Conservation (phyloP, 2,329 filamentous ascomycete genomes). For the Ophiognomonia clavigignenti-juglandacearum region DNA sequence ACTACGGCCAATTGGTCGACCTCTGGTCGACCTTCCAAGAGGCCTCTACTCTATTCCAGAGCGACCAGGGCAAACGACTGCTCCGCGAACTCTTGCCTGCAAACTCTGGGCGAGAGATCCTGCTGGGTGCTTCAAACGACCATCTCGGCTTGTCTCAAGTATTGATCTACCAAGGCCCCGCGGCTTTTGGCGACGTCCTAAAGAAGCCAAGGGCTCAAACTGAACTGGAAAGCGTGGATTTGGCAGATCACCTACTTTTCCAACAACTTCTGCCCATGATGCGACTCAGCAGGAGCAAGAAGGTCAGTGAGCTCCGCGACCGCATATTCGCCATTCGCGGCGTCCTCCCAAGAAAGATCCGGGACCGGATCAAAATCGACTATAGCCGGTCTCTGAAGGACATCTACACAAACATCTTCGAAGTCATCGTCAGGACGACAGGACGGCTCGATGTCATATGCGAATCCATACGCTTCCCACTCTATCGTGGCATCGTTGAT, state of each 20-base stretch:
- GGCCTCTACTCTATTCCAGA: neutral
- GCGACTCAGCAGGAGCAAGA: neutral
- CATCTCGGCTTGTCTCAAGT: neutral
- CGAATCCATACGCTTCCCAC: constrained; percentile 1
- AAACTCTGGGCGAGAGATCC: neutral
- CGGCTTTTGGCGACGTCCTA: neutral
- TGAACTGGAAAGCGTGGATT: neutral
- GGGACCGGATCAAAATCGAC: neutral
- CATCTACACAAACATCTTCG: neutral
- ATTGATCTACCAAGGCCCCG: neutral
- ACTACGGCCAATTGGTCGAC: neutral
- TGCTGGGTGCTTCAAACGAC: neutral
- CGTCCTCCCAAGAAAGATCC: neutral
- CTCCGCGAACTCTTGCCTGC: neutral
- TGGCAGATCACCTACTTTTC: neutral
- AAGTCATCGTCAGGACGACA: neutral
- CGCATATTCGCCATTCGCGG: neutral
- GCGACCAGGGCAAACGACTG: neutral
- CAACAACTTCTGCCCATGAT: neutral
- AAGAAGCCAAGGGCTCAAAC: neutral
- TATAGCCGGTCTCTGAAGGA: neutral
- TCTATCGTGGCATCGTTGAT: neutral
- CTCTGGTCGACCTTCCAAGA: neutral
- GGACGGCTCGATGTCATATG: neutral
- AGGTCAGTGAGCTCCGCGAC: neutral